Evolutionary conservation across 2,329 filamentous ascomycete genomes (phyloP), one percentile per base, ranked within the genome.

Genomic region (Fusarium robinianum): DNA sequence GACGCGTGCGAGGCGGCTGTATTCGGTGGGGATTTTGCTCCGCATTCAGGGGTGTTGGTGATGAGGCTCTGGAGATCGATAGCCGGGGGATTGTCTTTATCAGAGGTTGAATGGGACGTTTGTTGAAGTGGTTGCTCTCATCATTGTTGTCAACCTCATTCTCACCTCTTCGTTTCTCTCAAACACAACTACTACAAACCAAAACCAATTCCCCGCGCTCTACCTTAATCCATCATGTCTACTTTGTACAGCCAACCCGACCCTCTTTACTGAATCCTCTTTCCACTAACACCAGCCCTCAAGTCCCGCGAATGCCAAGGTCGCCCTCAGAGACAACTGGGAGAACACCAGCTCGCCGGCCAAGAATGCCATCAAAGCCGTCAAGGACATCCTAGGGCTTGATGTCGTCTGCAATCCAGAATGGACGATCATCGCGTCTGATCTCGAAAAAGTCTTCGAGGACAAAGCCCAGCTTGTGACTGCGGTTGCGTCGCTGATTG

Each of bases 301-400:
- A 30, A 76, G 73, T 32, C 72, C 74, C 0, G 63, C 75, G 37
- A 72, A 72, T 52, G 63, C 70, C 29, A 68, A 69, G 41, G 46
- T 74, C 47, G 65, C 64, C 27, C 63, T 77, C 51, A 71, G 73
- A 18, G 72, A 76, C 50, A 53, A 64, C 37, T 77, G 73, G 73
- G 61, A 65, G 19, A 67, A 62, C 8, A 41, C 60, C 6, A 61
- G 66, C 18, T 56, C 64, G 4, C 50, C 67, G 2, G 57, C 67
- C 1, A 68, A 71, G 21, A 62, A 51, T 12, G 53, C 68, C 0
- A 59, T 72, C 17, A 53, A 50, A 17, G 47, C 38, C 4, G 53
- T 75, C 11, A 53, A 62, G 12, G 51, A 62, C 1, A 42, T 65
- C 5, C 59, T 78, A 10, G 75, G 76, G 1, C 67, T 71, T 19